Evolutionary conservation across 140 eudicot genomes (phyloP).

Genomic region (Senecio squalidus): DNA sequence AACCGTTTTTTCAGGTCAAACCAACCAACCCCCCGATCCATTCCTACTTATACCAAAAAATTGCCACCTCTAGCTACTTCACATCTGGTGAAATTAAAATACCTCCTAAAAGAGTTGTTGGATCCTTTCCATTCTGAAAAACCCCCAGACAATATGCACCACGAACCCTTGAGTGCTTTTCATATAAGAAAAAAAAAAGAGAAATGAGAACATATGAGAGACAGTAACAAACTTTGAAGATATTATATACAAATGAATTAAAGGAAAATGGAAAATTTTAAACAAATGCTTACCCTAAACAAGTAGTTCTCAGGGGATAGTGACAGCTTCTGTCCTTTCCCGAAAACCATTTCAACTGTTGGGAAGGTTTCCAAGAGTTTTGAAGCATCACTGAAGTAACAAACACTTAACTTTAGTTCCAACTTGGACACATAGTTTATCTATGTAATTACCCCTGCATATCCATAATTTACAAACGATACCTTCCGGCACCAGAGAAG

Average conservation of each 20-base stretch:
- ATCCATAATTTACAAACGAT: conserved; percentile 15
- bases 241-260: conserved; percentile 4
- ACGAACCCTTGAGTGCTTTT: conserved; percentile 81
- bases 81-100: conserved; percentile 14
- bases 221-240: background rate
- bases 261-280: background rate
- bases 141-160: conserved; percentile 98
- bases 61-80: too few species aligned
- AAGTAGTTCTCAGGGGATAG: conserved; percentile 93
- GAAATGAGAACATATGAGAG: too few species aligned
- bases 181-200: conserved; percentile 7
- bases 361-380: conserved; percentile 73
- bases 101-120: conserved; percentile 99
- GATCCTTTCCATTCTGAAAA: conserved; percentile 92
- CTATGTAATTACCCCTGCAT: background rate
- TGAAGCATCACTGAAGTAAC: conserved; percentile 56
- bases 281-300: conserved; percentile 54
- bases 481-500: conserved; percentile 97
- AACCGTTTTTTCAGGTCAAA: too few species aligned
- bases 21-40: too few species aligned
- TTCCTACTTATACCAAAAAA: too few species aligned
- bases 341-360: conserved; percentile 76
- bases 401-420: conserved; percentile 17
- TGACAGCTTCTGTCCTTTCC: conserved; percentile 63
- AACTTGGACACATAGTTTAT: conserved; percentile 1